A percentile compares a stretch with the other conserved stretches of the same genome.
Conservation (phyloP, 164 flowering plant species). For the Magnolia kwangsiensis region DNA sequence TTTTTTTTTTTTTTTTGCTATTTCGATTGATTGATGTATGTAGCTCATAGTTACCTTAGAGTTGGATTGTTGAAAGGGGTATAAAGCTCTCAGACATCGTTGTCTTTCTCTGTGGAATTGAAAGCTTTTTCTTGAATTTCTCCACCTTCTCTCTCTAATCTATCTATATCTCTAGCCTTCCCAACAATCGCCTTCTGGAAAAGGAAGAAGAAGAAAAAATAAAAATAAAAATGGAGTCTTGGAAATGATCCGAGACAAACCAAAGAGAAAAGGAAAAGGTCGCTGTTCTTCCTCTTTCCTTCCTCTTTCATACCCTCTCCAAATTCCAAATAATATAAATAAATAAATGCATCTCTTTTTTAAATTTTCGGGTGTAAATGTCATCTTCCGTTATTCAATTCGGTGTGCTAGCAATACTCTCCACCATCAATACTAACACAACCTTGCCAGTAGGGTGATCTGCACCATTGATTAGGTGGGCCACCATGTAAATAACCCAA, state of each 20-base stretch:
- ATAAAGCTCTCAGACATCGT: constrained; percentile 66
- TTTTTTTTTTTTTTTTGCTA: not conserved
- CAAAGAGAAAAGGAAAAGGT: constrained; percentile 21
- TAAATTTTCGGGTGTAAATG: not conserved
- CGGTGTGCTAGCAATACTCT: not conserved
- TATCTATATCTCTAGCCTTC: constrained; percentile 2
- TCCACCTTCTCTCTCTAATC: constrained; percentile 23
- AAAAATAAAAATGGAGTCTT: constrained; percentile 11
- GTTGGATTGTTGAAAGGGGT: constrained; percentile 35
- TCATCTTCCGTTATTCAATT: not conserved
- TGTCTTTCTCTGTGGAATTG: constrained; percentile 53
- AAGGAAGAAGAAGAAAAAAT: constrained; percentile 17
- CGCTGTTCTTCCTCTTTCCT: constrained; percentile 36
- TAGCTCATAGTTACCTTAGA: constrained; percentile 19
- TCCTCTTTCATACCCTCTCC: constrained; percentile 12
- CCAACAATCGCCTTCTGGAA: constrained; percentile 43
- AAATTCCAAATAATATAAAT: too few relatives aligned
- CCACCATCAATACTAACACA: too few relatives aligned
- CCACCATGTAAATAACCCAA: too few relatives aligned
- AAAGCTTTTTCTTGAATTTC: constrained; percentile 36
- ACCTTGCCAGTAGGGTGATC: too few relatives aligned
- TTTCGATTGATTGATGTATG: too few relatives aligned
- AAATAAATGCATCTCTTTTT: not conserved
- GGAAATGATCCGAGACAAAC: constrained; percentile 22
- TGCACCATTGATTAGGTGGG: too few relatives aligned